A percentile compares a stretch with the other conserved stretches of the same genome.
Conservation (phyloP, 1,284 basidiomycete species). For the Melampsora americana region DNA sequence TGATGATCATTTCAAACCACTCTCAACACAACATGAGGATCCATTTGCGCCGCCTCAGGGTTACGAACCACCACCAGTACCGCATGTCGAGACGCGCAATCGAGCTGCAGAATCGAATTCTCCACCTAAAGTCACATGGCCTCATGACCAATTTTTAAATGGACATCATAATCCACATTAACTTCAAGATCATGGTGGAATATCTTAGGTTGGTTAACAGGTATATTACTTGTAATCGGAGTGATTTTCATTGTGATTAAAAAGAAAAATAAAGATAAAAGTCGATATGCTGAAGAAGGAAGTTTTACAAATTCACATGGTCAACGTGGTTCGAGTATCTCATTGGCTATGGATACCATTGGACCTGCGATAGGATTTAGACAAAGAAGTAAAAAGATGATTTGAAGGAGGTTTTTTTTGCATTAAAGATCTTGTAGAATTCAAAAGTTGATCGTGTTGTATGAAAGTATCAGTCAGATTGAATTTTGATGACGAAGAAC, state of each 20-base stretch:
- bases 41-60: neutral
- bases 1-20: constrained; percentile 39
- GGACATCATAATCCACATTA: neutral
- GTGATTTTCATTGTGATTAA: constrained; percentile 10
- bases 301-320: constrained; percentile 26
- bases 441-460: too few species aligned
- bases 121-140: neutral
- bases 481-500: too few species aligned
- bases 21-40: constrained; percentile 31
- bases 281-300: constrained; percentile 25
- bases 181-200: constrained; percentile 12
- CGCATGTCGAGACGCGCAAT: neutral
- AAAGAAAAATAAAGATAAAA: too few species aligned
- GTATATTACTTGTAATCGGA: neutral
- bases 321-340: constrained; percentile 7
- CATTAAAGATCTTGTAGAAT: too few species aligned
- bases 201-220: neutral
- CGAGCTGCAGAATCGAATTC: constrained; percentile 5
- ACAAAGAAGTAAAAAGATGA: constrained; percentile 39
- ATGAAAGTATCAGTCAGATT: too few species aligned
- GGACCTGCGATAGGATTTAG: constrained; percentile 31
- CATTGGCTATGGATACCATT: constrained; percentile 24
- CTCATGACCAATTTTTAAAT: neutral
- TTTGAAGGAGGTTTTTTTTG: too few species aligned
- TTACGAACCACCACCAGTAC: constrained; percentile 3